phyloP scores from a whole-genome alignment of 495 filamentous ascomycete species.

The Choiromyces venosus region DNA sequence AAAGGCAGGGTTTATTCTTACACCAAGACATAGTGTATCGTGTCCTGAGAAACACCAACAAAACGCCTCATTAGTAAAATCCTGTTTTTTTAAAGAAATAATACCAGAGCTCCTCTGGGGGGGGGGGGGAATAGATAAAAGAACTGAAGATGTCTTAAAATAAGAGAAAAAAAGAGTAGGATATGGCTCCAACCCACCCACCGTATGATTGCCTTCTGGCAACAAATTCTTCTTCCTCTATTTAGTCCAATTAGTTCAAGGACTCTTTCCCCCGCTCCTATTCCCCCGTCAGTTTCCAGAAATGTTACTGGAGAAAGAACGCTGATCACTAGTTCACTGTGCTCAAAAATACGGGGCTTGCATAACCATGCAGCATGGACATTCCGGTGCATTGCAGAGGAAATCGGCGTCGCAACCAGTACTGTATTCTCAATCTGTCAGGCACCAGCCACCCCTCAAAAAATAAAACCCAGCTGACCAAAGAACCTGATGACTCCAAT shows the following conservation, averaged over 20 bases:
- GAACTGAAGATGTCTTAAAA: background rate
- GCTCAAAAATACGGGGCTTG: background rate
- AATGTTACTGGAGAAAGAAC: background rate
- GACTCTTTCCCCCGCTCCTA: background rate
- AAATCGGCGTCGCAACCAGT: too few relatives aligned
- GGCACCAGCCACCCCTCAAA: too few relatives aligned
- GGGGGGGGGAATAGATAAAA: background rate
- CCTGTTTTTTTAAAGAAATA: background rate
- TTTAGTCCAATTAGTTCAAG: background rate
- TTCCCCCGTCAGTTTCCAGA: background rate
- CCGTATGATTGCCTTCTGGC: background rate
- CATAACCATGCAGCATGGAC: background rate
- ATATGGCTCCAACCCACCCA: background rate
- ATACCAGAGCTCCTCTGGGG: background rate
- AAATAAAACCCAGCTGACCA: background rate
- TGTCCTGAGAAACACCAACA: background rate
- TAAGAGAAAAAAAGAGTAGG: background rate
- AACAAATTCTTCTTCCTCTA: background rate
- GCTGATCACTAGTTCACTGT: background rate
- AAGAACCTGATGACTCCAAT: background rate
- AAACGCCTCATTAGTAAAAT: background rate
- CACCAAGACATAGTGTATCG: background rate
- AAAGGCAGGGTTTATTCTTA: too few relatives aligned
- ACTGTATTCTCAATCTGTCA: too few relatives aligned
- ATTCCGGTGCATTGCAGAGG: background rate